These are phyloP conservation scores for Fennellomyces sp. DNA, from an alignment of 371 early-diverging fungal genomes.

Conservation along the genomic window DNA sequence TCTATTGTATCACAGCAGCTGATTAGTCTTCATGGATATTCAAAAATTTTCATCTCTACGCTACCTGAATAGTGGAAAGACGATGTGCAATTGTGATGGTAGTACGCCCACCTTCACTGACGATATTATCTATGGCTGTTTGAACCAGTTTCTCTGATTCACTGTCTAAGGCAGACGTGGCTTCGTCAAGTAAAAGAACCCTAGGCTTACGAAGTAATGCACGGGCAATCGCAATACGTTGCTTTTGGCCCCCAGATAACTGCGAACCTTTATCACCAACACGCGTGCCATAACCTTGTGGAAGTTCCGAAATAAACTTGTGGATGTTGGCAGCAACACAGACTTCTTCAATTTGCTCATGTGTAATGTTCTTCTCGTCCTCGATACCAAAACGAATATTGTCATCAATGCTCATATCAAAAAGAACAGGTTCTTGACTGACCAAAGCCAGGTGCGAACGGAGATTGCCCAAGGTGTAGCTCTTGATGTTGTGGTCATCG, in stretches of 20 bases:
- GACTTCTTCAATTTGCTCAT: conserved; percentile 61
- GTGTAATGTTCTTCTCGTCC: conserved; percentile 36
- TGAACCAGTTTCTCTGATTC: conserved; percentile 89
- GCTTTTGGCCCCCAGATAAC: conserved; percentile 31
- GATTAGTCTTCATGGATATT: conserved; percentile 61
- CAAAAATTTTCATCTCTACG: conserved; percentile 51
- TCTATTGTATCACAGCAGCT: conserved; percentile 61
- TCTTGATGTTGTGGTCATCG: conserved; percentile 69
- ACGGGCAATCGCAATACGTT: conserved; percentile 49
- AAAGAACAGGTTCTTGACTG: conserved; percentile 89
- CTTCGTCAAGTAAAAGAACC: conserved; percentile 93
- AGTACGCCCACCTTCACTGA: conserved; percentile 54
- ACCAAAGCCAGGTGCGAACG: conserved; percentile 79
- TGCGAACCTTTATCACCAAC: conserved; percentile 76
- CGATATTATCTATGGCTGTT: conserved; percentile 76
- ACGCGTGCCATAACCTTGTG: conserved; percentile 76
- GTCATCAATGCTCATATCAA: conserved; percentile 74
- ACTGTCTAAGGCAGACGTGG: conserved; percentile 91
- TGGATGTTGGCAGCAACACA: conserved; percentile 76
- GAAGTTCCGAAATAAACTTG: conserved; percentile 67
- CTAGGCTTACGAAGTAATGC: conserved; percentile 79
- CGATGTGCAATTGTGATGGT: conserved; percentile 76
- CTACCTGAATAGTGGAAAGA: conserved; percentile 63
- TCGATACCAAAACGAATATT: conserved; percentile 75
- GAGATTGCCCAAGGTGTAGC: conserved; percentile 59